phyloP scores from a whole-genome alignment of 2,329 filamentous ascomycete genomes.

The Pezicula carpinea region DNA sequence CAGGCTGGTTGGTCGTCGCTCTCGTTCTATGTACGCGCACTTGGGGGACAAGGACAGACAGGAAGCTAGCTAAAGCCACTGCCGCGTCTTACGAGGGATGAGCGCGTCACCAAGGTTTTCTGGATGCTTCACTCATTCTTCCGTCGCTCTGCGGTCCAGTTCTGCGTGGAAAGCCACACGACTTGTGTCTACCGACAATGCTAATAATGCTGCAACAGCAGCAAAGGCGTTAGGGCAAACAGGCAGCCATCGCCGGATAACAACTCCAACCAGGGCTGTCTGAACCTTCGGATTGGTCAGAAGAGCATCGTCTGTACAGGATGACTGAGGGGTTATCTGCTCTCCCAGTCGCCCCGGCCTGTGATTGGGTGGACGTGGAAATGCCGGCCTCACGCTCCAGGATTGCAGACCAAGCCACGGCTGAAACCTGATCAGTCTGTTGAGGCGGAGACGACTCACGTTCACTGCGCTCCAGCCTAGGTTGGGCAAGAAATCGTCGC shows the following conservation, averaged over 20 bases:
- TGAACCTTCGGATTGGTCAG: neutral
- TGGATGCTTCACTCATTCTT: too few relatives aligned
- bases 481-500: too few relatives aligned
- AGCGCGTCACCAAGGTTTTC: too few relatives aligned
- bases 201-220: neutral
- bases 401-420: neutral
- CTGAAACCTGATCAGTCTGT: constrained; percentile 4
- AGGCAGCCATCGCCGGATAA: neutral
- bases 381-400: neutral
- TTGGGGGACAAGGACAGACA: too few relatives aligned
- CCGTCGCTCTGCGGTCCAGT: too few relatives aligned
- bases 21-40: neutral
- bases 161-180: too few relatives aligned
- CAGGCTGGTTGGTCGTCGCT: neutral
- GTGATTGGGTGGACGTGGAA: neutral
- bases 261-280: neutral
- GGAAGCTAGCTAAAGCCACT: too few relatives aligned
- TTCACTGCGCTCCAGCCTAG: neutral
- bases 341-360: neutral
- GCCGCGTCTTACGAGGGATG: too few relatives aligned
- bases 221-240: neutral
- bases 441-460: neutral
- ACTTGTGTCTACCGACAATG: too few relatives aligned
- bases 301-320: neutral
- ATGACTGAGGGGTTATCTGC: constrained; percentile 1